These are phyloP conservation scores for Jamesozyma jinghongensis DNA, from an alignment of 805 yeast genomes.

Conservation along the genomic window DNA sequence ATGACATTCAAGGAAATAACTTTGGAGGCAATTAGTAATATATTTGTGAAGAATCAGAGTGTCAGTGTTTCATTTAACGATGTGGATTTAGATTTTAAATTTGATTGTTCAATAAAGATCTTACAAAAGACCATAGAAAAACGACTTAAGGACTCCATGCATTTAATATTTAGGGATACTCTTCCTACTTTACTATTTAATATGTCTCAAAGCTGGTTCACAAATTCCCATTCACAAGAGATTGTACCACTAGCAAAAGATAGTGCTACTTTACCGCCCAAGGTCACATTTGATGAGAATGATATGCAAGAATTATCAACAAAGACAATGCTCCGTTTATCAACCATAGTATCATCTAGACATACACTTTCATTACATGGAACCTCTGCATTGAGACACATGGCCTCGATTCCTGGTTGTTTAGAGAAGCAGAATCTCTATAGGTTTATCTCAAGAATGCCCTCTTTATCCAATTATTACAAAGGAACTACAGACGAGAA, in stretches of 20 bases:
- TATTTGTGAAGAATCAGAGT: slow-evolving; percentile 27
- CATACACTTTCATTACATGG: slow-evolving; percentile 70
- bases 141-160: slow-evolving; percentile 29
- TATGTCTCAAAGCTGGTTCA: slow-evolving; percentile 29
- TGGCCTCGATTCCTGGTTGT: slow-evolving; percentile 30
- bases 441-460: slow-evolving; percentile 26
- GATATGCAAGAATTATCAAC: slow-evolving; percentile 44
- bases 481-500: slow-evolving; percentile 11
- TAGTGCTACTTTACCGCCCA: no score
- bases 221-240: slow-evolving; percentile 3
- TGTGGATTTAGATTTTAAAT: slow-evolving; percentile 29
- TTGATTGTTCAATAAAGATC: slow-evolving; percentile 30
- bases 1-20: slow-evolving; percentile 28
- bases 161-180: slow-evolving; percentile 27
- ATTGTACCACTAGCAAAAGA: background rate
- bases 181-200: slow-evolving; percentile 29
- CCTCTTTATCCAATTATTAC: slow-evolving; percentile 23
- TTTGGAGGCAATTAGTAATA: slow-evolving; percentile 29
- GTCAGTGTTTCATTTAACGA: slow-evolving; percentile 32
- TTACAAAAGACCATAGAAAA: slow-evolving; percentile 29
- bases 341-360: slow-evolving; percentile 62
- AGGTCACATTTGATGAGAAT: slow-evolving; percentile 19
- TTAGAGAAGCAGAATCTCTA: slow-evolving; percentile 29
- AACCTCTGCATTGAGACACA: slow-evolving; percentile 36
- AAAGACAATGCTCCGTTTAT: slow-evolving; percentile 56